A percentile compares a stretch with the other conserved stretches of the same genome.
These are phyloP conservation scores for Arthrobotrys pseudoclavata DNA, from an alignment of 2,329 filamentous ascomycete genomes.

Conservation along the genomic window DNA sequence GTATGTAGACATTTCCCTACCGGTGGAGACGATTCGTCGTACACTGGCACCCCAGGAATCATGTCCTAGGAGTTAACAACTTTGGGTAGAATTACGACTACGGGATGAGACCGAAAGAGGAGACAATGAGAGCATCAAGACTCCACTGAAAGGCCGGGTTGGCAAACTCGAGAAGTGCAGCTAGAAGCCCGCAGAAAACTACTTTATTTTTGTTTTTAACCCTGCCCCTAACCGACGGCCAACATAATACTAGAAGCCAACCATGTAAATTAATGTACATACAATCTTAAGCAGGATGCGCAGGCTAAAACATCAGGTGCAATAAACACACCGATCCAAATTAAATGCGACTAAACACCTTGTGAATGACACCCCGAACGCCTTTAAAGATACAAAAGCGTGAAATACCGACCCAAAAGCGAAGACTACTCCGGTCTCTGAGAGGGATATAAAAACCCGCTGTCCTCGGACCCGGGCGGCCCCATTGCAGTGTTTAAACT, in stretches of 20 bases:
- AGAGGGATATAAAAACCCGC: constrained; percentile 44
- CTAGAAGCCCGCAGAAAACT: background rate
- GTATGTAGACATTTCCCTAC: constrained; percentile 69
- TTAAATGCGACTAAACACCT: constrained; percentile 2
- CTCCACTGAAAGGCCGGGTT: constrained; percentile 65
- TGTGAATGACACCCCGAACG: constrained; percentile 13
- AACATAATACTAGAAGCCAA: background rate
- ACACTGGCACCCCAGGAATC: background rate
- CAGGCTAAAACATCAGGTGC: background rate
- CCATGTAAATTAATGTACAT: constrained; percentile 25
- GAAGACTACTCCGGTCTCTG: constrained; percentile 43
- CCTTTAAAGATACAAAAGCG: background rate
- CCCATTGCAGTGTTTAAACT: constrained; percentile 9
- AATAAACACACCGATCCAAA: background rate
- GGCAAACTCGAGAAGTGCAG: constrained; percentile 44
- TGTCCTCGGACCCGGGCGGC: constrained; percentile 37
- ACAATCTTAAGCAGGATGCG: background rate
- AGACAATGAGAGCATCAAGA: constrained; percentile 91
- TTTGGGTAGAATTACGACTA: constrained; percentile 79
- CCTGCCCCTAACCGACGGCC: background rate
- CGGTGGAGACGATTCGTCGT: background rate
- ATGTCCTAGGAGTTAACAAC: background rate
- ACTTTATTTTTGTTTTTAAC: background rate
- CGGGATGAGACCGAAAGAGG: constrained; percentile 91
- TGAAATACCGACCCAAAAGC: background rate